Base-by-base conservation (phyloP, 768 basidiomycete genomes). In the Kwoniella sp. region DNA sequence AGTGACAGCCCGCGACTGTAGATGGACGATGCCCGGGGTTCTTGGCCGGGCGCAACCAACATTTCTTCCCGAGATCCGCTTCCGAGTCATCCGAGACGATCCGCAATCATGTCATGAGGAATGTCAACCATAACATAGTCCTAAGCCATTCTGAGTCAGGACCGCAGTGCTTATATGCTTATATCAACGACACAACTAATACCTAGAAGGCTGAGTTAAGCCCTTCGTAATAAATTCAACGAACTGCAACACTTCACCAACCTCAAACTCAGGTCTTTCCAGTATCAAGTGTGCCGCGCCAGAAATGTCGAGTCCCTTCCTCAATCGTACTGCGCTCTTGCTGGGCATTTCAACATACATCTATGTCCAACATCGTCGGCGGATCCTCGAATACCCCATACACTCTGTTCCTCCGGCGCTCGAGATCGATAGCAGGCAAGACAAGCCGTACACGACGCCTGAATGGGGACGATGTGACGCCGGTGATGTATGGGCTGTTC, bases 401-500 rank as follows among this genome's bases (percentile, higher is more conserved):
- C 21, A 51, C n/a, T 22, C 58, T 37, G 37, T 60, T 25, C 50
- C 50, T 15, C 36, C 30, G 12, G 2, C 40, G n/a, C n/a, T 60
- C n/a, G 8, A 13, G 5, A 51, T 60, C 6, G 19, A 30, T 3
- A 26, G n/a, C 37, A 19, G 58, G 15, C 29, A 13, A 3, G 33
- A 26, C 21, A 40, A n/a, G 4, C 50, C 58, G 2, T 51, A 60
- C 26, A 60, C 26, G 19, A 60, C 49, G 2, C 2, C 10, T 8
- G n/a, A 52, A 13, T 60, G 58, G 58, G 26, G 29, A 7, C 17
- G 37, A 6, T 52, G 49, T n/a, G 58, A 52, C 24, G 24, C 37
- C n/a, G 58, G 58, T 7, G 58, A 60, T 29, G 25, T 50, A n/a
- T 60, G 58, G 58, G 58, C 58, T 8, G 48, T 60, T 12, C 36